A percentile compares a stretch with the other conserved stretches of the same genome.
These are phyloP conservation scores for Rhizoclosmatium sp. DNA, from an alignment of 192 early-diverging fungal species.

Conservation along the genomic window DNA sequence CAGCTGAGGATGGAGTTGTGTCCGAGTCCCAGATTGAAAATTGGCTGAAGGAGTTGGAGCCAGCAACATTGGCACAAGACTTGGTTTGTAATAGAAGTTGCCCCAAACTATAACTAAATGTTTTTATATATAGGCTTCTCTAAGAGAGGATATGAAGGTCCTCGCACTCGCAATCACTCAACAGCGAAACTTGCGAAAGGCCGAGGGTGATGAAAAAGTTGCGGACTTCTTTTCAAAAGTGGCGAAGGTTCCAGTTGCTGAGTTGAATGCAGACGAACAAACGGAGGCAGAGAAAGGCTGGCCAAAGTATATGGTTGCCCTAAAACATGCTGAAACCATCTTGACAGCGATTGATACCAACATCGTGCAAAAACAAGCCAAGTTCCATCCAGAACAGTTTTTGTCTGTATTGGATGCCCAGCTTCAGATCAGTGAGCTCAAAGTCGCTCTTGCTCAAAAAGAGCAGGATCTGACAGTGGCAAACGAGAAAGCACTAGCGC, in stretches of 20 bases:
- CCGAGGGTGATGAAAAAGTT: background rate
- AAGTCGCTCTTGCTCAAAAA: background rate
- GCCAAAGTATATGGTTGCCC: slow-evolving; percentile 14
- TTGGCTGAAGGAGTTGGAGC: background rate
- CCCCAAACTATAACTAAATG: background rate
- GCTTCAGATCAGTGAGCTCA: slow-evolving; percentile 4
- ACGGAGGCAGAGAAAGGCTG: background rate
- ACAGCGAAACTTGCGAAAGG: background rate
- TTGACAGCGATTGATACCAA: background rate
- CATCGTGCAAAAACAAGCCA: background rate
- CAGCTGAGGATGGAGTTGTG: background rate
- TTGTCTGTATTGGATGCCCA: slow-evolving; percentile 23
- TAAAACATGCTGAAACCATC: slow-evolving; percentile 18
- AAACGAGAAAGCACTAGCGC: too few species aligned
- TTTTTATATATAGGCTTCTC: background rate
- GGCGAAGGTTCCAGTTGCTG: background rate
- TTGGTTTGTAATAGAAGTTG: background rate
- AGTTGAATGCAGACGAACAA: background rate
- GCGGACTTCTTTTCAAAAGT: background rate
- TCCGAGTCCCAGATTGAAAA: background rate
- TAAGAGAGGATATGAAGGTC: slow-evolving; percentile 16
- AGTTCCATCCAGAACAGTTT: slow-evolving; percentile 2
- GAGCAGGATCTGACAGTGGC: background rate
- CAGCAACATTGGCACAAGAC: background rate
- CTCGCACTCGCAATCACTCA: slow-evolving; percentile 14